A percentile compares a stretch with the other conserved stretches of the same genome.
These are phyloP conservation scores for Phytophthora foliorum DNA, from an alignment of 352 stramenopile species.

Conservation along the genomic window DNA sequence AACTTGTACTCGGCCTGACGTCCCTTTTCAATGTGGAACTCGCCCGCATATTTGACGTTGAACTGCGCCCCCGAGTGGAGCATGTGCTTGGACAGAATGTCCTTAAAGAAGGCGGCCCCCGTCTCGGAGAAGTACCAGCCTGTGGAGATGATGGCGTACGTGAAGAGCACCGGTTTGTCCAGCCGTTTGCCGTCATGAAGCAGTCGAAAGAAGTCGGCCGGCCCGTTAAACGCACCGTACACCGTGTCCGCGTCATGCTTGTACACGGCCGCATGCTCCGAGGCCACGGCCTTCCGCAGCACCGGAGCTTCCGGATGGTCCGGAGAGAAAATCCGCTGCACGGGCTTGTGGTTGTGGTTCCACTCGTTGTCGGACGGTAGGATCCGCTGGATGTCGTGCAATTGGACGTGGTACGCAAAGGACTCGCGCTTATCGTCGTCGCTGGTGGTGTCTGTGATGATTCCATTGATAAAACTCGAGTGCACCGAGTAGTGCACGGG, in stretches of 20 bases:
- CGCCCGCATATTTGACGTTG: slow-evolving; percentile 42
- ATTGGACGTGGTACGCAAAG: slow-evolving; percentile 36
- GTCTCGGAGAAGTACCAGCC: slow-evolving; percentile 55
- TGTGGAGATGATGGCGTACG: slow-evolving; percentile 42
- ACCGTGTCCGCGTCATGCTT: slow-evolving; percentile 28
- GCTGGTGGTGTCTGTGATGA: slow-evolving; percentile 35
- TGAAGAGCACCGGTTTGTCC: slow-evolving; percentile 47
- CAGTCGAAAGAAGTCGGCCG: slow-evolving; percentile 43
- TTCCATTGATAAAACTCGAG: slow-evolving; percentile 28
- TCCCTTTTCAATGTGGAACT: slow-evolving; percentile 42
- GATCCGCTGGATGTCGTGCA: slow-evolving; percentile 38
- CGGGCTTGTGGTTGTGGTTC: slow-evolving; percentile 40
- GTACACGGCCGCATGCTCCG: slow-evolving; percentile 44
- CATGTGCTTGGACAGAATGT: slow-evolving; percentile 55
- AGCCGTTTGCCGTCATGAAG: slow-evolving; percentile 31
- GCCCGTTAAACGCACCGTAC: slow-evolving; percentile 21
- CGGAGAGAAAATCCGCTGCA: slow-evolving; percentile 40
- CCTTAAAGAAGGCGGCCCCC: slow-evolving; percentile 46
- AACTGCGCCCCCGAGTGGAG: slow-evolving; percentile 39
- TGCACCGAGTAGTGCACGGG: slow-evolving; percentile 49
- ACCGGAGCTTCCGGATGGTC: slow-evolving; percentile 39
- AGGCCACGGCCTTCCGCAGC: slow-evolving; percentile 27
- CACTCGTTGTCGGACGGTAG: slow-evolving; percentile 39
- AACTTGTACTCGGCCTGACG: slow-evolving; percentile 29
- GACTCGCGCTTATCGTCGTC: slow-evolving; percentile 36